Evolutionary conservation across 441 rosid species (phyloP).

Genomic region (Erysimum cheiri): DNA sequence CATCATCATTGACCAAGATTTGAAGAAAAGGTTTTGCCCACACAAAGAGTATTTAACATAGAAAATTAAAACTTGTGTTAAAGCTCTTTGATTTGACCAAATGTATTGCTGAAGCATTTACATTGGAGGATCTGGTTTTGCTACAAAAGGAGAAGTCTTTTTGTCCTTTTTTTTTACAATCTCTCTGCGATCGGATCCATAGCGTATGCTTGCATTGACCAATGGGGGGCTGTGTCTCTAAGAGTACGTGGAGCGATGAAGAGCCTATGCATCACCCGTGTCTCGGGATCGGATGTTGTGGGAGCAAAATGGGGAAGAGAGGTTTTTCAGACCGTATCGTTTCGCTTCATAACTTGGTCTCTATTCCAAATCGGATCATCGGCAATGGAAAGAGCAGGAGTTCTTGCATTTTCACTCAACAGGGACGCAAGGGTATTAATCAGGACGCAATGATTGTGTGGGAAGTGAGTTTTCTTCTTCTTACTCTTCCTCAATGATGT

Average conservation of each 20-base stretch:
- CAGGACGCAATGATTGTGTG: slow-evolving; percentile 99
- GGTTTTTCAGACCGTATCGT: slow-evolving; percentile 71
- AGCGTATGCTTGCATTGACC: slow-evolving; percentile 39
- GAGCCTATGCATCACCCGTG: slow-evolving; percentile 55
- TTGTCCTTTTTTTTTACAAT: slow-evolving; percentile 17
- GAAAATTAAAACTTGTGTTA: slow-evolving; percentile 28
- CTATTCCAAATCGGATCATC: slow-evolving; percentile 74
- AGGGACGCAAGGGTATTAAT: slow-evolving; percentile 96
- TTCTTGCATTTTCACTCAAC: slow-evolving; percentile 95
- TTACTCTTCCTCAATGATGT: slow-evolving; percentile 16
- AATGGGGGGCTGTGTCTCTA: slow-evolving; percentile 96
- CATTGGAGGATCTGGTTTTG: slow-evolving; percentile 52
- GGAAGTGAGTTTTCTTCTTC: slow-evolving; percentile 76
- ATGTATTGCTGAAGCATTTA: slow-evolving; percentile 39
- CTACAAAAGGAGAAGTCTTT: slow-evolving; percentile 34
- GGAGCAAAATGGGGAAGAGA: slow-evolving; percentile 57
- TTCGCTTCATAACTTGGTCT: slow-evolving; percentile 63
- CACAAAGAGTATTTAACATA: slow-evolving; percentile 24
- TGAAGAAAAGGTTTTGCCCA: slow-evolving; percentile 38
- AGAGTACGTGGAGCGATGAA: slow-evolving; percentile 76
- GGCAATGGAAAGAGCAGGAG: slow-evolving; percentile 79
- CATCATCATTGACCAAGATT: slow-evolving; percentile 34
- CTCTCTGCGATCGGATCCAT: slow-evolving; percentile 22
- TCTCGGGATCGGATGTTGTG: slow-evolving; percentile 61
- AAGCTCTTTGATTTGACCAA: slow-evolving; percentile 48